Evolutionary conservation across 2,329 filamentous ascomycete species (phyloP).

Genomic region (Paraconiothyrium sp.): DNA sequence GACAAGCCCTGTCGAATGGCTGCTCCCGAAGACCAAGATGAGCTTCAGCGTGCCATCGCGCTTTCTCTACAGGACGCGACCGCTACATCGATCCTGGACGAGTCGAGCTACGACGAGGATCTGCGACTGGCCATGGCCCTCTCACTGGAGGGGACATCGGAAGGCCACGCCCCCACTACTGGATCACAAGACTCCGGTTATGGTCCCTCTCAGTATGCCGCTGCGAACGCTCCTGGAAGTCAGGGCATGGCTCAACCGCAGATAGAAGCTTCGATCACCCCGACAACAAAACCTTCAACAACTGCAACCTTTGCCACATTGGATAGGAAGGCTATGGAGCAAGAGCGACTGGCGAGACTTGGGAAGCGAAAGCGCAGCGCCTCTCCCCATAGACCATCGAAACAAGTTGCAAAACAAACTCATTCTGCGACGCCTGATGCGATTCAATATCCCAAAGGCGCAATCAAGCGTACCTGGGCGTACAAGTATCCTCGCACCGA

Average conservation of each 20-base stretch:
- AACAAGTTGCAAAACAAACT: constrained; percentile 22
- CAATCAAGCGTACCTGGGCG: constrained; percentile 84
- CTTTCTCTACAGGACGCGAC: constrained; percentile 32
- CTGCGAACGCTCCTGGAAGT: background rate
- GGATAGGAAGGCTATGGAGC: constrained; percentile 85
- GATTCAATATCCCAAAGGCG: constrained; percentile 65
- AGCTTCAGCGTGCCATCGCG: constrained; percentile 37
- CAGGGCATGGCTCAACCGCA: constrained; percentile 13
- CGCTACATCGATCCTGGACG: constrained; percentile 14
- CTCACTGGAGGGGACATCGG: constrained; percentile 29
- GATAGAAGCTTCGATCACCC: constrained; percentile 5
- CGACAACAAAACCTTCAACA: constrained; percentile 1
- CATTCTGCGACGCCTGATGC: constrained; percentile 3
- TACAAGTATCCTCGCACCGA: constrained; percentile 69
- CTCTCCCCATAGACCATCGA: constrained; percentile 49
- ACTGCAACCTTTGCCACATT: constrained; percentile 59
- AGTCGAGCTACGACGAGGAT: constrained; percentile 35
- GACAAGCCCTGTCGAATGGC: constrained; percentile 27
- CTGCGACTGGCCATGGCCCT: constrained; percentile 40
- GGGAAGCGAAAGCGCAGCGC: constrained; percentile 68
- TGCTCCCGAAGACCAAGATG: constrained; percentile 39
- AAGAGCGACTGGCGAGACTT: constrained; percentile 77
- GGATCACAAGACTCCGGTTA: background rate
- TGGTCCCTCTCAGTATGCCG: constrained; percentile 15
- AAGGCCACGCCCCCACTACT: background rate